These are phyloP conservation scores for Phialophora macrospora DNA, from an alignment of 2,329 filamentous ascomycete genomes.

Conservation along the genomic window DNA sequence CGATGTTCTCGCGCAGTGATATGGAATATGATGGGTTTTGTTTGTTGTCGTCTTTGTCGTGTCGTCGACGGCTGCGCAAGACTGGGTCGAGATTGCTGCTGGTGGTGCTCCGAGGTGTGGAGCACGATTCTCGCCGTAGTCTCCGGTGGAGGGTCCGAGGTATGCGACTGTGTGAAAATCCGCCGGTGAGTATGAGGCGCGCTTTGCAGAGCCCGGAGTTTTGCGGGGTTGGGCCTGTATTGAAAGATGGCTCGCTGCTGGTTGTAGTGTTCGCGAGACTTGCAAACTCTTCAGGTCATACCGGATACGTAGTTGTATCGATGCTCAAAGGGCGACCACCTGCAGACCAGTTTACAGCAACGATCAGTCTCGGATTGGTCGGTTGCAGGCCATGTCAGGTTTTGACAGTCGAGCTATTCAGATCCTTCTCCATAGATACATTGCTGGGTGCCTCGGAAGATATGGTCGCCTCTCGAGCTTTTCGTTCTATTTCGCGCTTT, in stretches of 20 bases:
- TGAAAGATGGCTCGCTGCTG: not conserved
- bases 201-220: too few relatives aligned
- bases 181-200: too few relatives aligned
- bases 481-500: slow-evolving; percentile 33
- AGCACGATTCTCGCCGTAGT: not conserved
- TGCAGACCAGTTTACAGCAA: not conserved
- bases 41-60: not conserved
- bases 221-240: too few relatives aligned
- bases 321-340: not conserved
- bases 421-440: slow-evolving; percentile 30
- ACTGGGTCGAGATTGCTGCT: not conserved
- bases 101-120: not conserved
- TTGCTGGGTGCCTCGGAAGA: slow-evolving; percentile 26
- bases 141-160: not conserved
- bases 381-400: not conserved
- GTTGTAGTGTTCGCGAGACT: not conserved
- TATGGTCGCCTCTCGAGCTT: slow-evolving; percentile 28
- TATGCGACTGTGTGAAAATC: not conserved
- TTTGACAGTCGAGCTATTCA: slow-evolving; percentile 28
- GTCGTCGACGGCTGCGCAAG: too few relatives aligned
- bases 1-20: not conserved
- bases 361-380: not conserved
- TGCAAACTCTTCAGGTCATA: not conserved
- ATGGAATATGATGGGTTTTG: not conserved
- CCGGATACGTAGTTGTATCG: not conserved